A percentile compares a stretch with the other conserved stretches of the same genome.
phyloP scores from a whole-genome alignment of 495 filamentous ascomycete genomes.

The Cryomyces antarcticus region DNA sequence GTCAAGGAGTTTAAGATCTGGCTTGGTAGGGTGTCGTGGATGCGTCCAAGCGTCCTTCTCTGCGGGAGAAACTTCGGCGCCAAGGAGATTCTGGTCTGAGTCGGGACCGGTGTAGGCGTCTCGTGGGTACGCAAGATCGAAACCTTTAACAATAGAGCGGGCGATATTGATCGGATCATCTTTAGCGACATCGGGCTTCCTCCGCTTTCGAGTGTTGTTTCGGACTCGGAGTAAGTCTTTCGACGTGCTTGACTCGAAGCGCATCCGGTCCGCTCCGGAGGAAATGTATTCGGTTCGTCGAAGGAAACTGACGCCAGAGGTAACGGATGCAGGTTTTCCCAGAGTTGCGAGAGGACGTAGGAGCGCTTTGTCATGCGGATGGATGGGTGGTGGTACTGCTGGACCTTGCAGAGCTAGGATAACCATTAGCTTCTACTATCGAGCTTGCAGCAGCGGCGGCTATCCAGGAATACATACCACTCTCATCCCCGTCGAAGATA shows the following conservation, averaged over 20 bases:
- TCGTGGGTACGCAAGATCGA: constrained; percentile 56
- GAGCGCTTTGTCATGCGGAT: constrained; percentile 64
- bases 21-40: constrained; percentile 66
- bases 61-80: constrained; percentile 31
- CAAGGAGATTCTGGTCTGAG: constrained; percentile 26
- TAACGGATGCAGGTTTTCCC: constrained; percentile 51
- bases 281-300: constrained; percentile 93
- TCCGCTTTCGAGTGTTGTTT: constrained; percentile 17
- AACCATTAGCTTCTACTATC: neutral
- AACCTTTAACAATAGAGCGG: constrained; percentile 63
- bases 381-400: constrained; percentile 42
- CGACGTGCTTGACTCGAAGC: constrained; percentile 22
- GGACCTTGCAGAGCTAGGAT: constrained; percentile 58
- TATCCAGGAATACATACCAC: constrained; percentile 39
- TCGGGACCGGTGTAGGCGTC: constrained; percentile 38
- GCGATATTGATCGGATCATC: constrained; percentile 72
- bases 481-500: constrained; percentile 87
- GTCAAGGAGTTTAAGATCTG: constrained; percentile 56
- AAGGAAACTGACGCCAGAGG: constrained; percentile 69
- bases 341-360: constrained; percentile 61
- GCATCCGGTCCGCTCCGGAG: constrained; percentile 29
- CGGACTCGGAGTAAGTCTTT: constrained; percentile 16
- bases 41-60: constrained; percentile 49
- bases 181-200: constrained; percentile 31
- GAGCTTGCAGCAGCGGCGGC: neutral